Evolutionary conservation across 225 moss, liverwort and hornwort genomes (phyloP), one percentile per base, ranked within the genome.

Genomic region (Marchantia paleacea): DNA sequence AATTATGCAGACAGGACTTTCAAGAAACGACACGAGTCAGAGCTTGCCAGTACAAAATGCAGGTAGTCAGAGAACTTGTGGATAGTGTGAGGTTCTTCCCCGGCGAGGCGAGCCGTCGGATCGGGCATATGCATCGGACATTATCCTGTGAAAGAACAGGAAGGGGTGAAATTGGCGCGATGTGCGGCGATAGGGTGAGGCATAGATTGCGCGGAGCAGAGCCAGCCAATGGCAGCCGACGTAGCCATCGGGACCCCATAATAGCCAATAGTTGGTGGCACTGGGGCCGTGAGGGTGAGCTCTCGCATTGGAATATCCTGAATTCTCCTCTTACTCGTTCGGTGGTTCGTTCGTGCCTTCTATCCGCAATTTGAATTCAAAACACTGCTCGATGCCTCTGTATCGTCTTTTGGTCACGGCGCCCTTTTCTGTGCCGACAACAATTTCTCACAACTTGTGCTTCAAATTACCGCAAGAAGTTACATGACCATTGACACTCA

Each of bases 111-210:
- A 72, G 50, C 50, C 50, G 50, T 72, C 50, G 49, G 19, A 50
- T 72, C 29, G 47, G 19, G 19, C 8, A 18, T 18, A 47, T 30
- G 39, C 69, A 7, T 18, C 22, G 14, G 71, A 28, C 48, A 20
- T 72, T 50, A 73, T 53, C 52, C 28, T 11, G 25, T 5, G 8
- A 73, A 66, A 66, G 66, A 28, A 25, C 12, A 15, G 11, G 12
- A 14, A 19, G 26, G 1, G 30, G 20, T 39, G 12, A 68, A 15
- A 68, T 5, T 0, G 26, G 25, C 66, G 66, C 8, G 25, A 22
- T 66, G 31, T 68, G 74, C 26, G 74, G 74, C 55, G 74, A 74
- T 74, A 74, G 74, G 74, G 54, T 29, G 54, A 74, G 74, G 74
- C 28, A 26, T 14, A 74, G 74, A 74, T 74, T 55, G 74, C 55